Percentiles rank a stretch among this genome's conserved stretches.
Conservation (phyloP, 768 basidiomycete species). For the Mycena pura region DNA sequence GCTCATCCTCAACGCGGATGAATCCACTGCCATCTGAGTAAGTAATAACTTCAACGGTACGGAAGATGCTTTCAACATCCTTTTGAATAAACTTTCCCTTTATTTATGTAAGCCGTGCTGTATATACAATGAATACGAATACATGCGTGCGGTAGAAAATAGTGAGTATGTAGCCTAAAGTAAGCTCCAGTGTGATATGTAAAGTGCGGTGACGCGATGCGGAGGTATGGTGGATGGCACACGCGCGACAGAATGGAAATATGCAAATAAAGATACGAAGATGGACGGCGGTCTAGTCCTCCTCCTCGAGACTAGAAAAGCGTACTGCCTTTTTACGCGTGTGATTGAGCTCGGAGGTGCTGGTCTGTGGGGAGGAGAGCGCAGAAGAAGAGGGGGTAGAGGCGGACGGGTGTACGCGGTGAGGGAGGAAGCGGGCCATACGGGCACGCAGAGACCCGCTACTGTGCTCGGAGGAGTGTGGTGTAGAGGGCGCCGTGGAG, state of each 20-base stretch:
- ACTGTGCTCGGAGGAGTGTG: constrained; percentile 25
- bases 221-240: not conserved
- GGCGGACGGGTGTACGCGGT: constrained; percentile 46
- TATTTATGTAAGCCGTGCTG: too few relatives aligned
- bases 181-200: not conserved
- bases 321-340: constrained; percentile 28
- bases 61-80: too few relatives aligned
- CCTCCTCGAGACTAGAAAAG: constrained; percentile 21
- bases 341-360: constrained; percentile 13
- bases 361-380: constrained; percentile 20
- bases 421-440: constrained; percentile 50
- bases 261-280: constrained; percentile 24
- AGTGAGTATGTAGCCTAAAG: constrained; percentile 4
- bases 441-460: constrained; percentile 18
- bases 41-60: not conserved
- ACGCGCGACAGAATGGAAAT: constrained; percentile 13
- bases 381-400: constrained; percentile 35
- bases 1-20: constrained; percentile 53
- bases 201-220: not conserved
- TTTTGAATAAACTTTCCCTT: too few relatives aligned
- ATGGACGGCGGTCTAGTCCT: constrained; percentile 9
- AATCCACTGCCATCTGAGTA: constrained; percentile 28
- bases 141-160: constrained; percentile 3
- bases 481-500: constrained; percentile 21
- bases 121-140: constrained; percentile 16